Percentiles rank a stretch among this genome's conserved stretches.
Conservation (phyloP, 1,284 basidiomycete genomes). For the Moniliophthora roreri region DNA sequence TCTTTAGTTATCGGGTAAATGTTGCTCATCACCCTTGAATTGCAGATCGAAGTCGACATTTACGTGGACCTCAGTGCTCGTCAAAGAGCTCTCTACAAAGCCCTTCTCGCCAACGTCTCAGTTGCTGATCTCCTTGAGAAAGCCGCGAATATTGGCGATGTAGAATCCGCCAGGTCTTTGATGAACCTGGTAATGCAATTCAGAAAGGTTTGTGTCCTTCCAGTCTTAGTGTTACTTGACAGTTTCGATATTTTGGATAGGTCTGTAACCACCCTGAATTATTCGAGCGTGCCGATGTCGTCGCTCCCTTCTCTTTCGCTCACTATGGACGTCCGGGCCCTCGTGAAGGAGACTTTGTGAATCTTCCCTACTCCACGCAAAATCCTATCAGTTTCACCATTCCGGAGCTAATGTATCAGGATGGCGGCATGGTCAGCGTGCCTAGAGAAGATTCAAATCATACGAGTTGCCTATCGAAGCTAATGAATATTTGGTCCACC, state of each 20-base stretch:
- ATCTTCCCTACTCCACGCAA: constrained; percentile 81
- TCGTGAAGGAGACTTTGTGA: constrained; percentile 85
- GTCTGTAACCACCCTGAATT: constrained; percentile 99
- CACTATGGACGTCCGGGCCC: constrained; percentile 83
- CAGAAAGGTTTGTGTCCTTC: constrained; percentile 69
- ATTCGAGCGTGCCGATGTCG: constrained; percentile 96
- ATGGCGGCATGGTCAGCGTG: constrained; percentile 74
- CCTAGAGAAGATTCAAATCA: constrained; percentile 59
- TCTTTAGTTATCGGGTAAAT: background rate
- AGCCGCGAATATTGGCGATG: constrained; percentile 87
- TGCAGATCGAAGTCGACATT: constrained; percentile 95
- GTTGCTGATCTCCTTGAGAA: constrained; percentile 94
- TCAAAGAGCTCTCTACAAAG: constrained; percentile 92
- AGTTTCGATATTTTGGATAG: constrained; percentile 31
- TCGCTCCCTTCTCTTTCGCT: constrained; percentile 89
- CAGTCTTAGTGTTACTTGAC: background rate
- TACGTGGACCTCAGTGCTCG: constrained; percentile 94
- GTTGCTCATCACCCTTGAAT: constrained; percentile 5
- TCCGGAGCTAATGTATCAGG: constrained; percentile 78
- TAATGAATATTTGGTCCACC: constrained; percentile 92
- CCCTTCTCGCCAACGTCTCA: constrained; percentile 90
- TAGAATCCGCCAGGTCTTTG: constrained; percentile 86
- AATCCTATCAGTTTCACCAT: constrained; percentile 84
- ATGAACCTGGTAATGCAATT: constrained; percentile 99
- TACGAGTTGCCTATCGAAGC: constrained; percentile 66